Conservation (phyloP, 106 monocot species). For the Xerophyta viscosa region DNA sequence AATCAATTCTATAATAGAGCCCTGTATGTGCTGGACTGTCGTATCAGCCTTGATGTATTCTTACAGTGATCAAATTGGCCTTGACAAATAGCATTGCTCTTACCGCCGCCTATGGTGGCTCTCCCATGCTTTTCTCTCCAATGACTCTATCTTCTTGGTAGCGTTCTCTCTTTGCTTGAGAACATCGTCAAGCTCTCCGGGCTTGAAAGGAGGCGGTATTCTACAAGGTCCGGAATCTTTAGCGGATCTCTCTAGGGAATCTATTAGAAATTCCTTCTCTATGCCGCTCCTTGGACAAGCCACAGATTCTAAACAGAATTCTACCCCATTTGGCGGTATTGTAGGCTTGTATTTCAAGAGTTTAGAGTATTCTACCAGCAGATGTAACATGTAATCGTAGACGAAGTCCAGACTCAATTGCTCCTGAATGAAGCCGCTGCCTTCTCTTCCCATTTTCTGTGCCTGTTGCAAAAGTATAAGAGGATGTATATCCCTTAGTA, state of each 20-base stretch:
- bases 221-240: slow-evolving; percentile 18
- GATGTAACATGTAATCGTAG: slow-evolving; percentile 73
- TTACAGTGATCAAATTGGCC: slow-evolving; percentile 27
- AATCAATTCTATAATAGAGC: no score
- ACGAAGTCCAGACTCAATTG: slow-evolving; percentile 47
- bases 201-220: slow-evolving; percentile 22
- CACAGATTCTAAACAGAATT: slow-evolving; percentile 34
- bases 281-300: slow-evolving; percentile 21
- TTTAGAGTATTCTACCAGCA: slow-evolving; percentile 46
- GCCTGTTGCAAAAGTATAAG: slow-evolving; percentile 13
- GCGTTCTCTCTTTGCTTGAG: neutral
- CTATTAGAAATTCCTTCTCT: slow-evolving; percentile 26
- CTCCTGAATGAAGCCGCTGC: slow-evolving; percentile 44
- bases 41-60: no score
- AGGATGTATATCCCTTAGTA: neutral
- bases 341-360: slow-evolving; percentile 46
- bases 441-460: slow-evolving; percentile 21
- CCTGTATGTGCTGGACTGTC: no score
- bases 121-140: slow-evolving; percentile 6
- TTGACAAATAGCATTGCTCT: no score
- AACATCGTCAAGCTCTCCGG: neutral
- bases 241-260: slow-evolving; percentile 28
- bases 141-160: slow-evolving; percentile 9
- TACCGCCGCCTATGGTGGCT: neutral
- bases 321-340: slow-evolving; percentile 28